A percentile compares a stretch with the other conserved stretches of the same genome.
Evolutionary conservation across 257 asterid species (phyloP).

Genomic region (Solanum appendiculatum): DNA sequence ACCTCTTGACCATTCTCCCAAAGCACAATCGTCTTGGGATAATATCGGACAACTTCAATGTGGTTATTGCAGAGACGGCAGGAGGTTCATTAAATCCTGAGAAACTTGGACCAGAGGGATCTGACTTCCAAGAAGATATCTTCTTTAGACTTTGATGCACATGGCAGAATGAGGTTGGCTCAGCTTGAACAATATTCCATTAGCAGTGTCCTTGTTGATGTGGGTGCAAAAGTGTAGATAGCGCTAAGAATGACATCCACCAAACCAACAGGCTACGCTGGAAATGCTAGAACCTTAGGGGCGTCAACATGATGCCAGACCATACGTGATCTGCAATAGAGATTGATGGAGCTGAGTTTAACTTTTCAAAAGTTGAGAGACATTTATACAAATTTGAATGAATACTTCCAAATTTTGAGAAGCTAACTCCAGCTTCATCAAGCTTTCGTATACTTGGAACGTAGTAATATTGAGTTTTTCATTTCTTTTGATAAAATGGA

Average conservation of each 20-base stretch:
- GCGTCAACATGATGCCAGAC: neutral
- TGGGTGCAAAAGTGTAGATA: neutral
- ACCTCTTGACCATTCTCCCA: neutral
- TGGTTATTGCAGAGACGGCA: neutral
- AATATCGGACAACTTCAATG: neutral
- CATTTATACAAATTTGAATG: neutral
- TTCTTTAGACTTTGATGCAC: neutral
- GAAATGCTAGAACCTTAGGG: neutral
- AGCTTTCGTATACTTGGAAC: neutral
- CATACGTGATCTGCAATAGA: neutral
- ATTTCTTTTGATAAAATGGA: neutral
- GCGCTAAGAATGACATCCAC: neutral
- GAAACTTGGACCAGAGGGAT: neutral
- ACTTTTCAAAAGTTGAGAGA: neutral
- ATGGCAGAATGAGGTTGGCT: neutral
- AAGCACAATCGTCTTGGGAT: neutral
- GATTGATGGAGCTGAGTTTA: neutral
- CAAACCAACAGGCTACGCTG: neutral
- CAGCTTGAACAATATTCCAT: neutral
- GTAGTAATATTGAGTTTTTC: neutral
- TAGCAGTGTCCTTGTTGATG: neutral
- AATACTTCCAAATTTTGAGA: neutral
- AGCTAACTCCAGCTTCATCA: neutral
- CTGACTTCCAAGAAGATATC: neutral
- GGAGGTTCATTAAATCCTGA: neutral